Evolutionary conservation across 1,139 yeast species (phyloP).

Genomic region (Yamadazyma sp.): DNA sequence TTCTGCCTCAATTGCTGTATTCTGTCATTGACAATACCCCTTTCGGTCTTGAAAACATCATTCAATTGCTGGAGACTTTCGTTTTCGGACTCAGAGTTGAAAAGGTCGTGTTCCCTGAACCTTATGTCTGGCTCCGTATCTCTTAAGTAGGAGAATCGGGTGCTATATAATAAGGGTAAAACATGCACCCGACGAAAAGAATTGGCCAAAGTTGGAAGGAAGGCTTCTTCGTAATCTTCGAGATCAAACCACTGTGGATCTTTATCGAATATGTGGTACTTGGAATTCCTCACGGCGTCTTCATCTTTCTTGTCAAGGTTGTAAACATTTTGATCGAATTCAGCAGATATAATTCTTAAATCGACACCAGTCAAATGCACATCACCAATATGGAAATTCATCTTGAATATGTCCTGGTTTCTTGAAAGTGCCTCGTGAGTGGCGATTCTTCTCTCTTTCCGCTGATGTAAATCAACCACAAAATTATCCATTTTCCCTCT

Average conservation of each 20-base stretch:
- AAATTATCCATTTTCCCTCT: slow-evolving; percentile 42
- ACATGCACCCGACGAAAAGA: slow-evolving; percentile 25
- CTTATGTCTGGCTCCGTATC: slow-evolving; percentile 28
- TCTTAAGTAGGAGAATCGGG: slow-evolving; percentile 39
- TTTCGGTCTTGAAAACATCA: slow-evolving; percentile 29
- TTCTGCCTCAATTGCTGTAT: slow-evolving; percentile 27
- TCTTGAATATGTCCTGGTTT: slow-evolving; percentile 36
- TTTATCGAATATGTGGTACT: slow-evolving; percentile 30
- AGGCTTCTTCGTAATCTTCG: slow-evolving; percentile 44
- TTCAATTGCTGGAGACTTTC: slow-evolving; percentile 18
- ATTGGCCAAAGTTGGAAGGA: slow-evolving; percentile 26
- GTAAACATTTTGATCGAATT: slow-evolving; percentile 32
- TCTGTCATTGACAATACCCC: slow-evolving; percentile 27
- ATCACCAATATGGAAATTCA: slow-evolving; percentile 47
- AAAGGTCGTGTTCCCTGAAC: slow-evolving; percentile 15
- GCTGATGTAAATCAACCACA: slow-evolving; percentile 47
- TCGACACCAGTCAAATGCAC: slow-evolving; percentile 42
- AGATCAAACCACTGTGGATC: slow-evolving; percentile 44
- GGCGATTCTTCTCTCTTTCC: slow-evolving; percentile 38
- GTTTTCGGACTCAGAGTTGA: slow-evolving; percentile 10
- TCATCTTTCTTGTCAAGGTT: slow-evolving; percentile 6
- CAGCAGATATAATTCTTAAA: slow-evolving; percentile 34
- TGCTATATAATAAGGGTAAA: slow-evolving; percentile 37
- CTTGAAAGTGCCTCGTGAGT: slow-evolving; percentile 32
- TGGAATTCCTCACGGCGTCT: slow-evolving; percentile 16